Conservation (phyloP, 2,329 filamentous ascomycete genomes). For the Cladosporium velox region DNA sequence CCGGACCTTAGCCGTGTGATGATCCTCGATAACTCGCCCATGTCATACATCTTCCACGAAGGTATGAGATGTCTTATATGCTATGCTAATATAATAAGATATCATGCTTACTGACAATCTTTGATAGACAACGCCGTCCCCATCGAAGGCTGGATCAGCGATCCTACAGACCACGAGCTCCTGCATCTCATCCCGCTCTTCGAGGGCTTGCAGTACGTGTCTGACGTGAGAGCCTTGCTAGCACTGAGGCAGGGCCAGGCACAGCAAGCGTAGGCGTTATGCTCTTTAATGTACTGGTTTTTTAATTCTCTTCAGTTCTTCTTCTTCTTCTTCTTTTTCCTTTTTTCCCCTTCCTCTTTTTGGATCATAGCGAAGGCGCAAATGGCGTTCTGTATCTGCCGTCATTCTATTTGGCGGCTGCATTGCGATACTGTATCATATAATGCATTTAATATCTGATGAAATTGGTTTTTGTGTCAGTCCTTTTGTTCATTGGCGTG, state of each 20-base stretch:
- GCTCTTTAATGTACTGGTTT: not conserved
- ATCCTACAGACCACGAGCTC: slow-evolving; percentile 94
- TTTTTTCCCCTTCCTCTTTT: not conserved
- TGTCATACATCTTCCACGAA: slow-evolving; percentile 98
- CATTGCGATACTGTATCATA: slow-evolving; percentile 2
- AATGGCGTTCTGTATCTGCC: slow-evolving; percentile 14
- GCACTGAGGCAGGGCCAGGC: slow-evolving; percentile 73
- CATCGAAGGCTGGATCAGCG: slow-evolving; percentile 98
- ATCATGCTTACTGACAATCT: slow-evolving; percentile 5
- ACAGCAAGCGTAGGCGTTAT: slow-evolving; percentile 17
- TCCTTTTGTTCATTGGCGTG: not conserved
- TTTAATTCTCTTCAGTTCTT: not conserved
- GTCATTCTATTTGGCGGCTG: not conserved
- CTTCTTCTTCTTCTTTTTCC: not conserved
- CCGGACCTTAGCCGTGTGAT: slow-evolving; percentile 97
- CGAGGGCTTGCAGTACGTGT: slow-evolving; percentile 93
- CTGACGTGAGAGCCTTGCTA: slow-evolving; percentile 87
- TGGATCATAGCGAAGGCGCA: slow-evolving; percentile 20
- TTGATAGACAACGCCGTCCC: slow-evolving; percentile 91
- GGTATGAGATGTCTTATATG: slow-evolving; percentile 57
- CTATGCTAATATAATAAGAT: not conserved
- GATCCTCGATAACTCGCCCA: slow-evolving; percentile 97
- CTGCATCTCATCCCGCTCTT: slow-evolving; percentile 89
- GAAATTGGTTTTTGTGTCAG: not conserved
- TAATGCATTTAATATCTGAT: not conserved